Evolutionary conservation across 139 green algal genomes (phyloP).

Genomic region (Dunaliella primolecta): DNA sequence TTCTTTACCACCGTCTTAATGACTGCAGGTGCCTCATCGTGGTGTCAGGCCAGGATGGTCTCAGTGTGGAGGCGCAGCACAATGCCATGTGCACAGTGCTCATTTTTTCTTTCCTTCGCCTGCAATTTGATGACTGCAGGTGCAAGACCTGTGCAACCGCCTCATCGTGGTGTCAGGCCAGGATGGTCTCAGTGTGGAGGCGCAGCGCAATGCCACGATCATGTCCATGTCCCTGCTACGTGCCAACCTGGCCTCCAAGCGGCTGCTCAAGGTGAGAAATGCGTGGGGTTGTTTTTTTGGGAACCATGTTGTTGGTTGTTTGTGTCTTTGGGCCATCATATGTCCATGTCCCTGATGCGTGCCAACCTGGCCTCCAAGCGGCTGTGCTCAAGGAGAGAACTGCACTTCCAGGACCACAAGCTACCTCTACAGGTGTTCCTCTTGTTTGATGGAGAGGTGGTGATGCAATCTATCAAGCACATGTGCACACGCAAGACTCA

Average conservation of each 20-base stretch:
- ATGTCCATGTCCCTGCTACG: constrained; percentile 88
- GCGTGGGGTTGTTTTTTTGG: neutral
- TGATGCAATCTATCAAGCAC: too few species aligned
- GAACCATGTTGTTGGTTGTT: too few species aligned
- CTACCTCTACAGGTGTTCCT: too few species aligned
- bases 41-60: constrained; percentile 77
- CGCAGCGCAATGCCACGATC: constrained; percentile 94
- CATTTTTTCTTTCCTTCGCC: too few species aligned
- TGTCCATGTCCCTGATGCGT: constrained; percentile 86
- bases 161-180: constrained; percentile 79
- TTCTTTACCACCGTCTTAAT: too few species aligned
- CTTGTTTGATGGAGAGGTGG: too few species aligned
- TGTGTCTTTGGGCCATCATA: too few species aligned
- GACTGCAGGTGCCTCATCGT: constrained; percentile 63
- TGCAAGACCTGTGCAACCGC: constrained; percentile 64
- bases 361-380: constrained; percentile 86
- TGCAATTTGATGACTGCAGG: too few species aligned
- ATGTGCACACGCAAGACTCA: neutral
- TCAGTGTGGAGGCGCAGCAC: constrained; percentile 87
- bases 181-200: constrained; percentile 82
- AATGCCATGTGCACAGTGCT: too few species aligned
- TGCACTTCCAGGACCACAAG: neutral
- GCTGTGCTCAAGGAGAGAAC: constrained; percentile 52
- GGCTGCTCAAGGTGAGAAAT: constrained; percentile 59
- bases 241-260: constrained; percentile 83